Evolutionary conservation across 2,329 filamentous ascomycete genomes (phyloP).

Genomic region (Phyllosticta capitalensis): DNA sequence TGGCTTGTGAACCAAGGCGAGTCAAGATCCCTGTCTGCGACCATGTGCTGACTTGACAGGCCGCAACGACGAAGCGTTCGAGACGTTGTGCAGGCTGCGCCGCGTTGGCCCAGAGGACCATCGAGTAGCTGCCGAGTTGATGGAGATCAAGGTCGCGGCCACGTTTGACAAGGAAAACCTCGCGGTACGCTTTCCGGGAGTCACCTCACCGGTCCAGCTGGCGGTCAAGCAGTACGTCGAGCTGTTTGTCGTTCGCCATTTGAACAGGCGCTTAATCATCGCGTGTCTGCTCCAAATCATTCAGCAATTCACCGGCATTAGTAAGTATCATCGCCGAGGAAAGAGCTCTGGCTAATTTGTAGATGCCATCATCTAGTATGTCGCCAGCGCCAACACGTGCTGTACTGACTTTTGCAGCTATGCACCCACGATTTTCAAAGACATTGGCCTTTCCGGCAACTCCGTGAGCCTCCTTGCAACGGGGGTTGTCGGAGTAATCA

Average conservation of each 20-base stretch:
- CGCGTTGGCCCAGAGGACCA: not conserved
- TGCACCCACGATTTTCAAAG: conserved; percentile 37
- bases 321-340: not conserved
- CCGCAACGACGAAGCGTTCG: conserved; percentile 2
- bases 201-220: conserved; percentile 1
- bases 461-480: conserved; percentile 7
- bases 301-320: conserved; percentile 6
- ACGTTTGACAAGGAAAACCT: conserved; percentile 4
- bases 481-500: conserved; percentile 8
- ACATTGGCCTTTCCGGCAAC: conserved; percentile 29
- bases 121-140: not conserved
- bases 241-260: not conserved
- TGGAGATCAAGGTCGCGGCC: not conserved
- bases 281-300: conserved; percentile 9
- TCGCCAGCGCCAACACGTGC: not conserved
- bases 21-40: not conserved
- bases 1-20: conserved; percentile 1
- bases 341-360: not conserved
- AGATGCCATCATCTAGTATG: not conserved
- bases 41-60: not conserved
- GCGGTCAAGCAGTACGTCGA: conserved; percentile 3
- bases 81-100: not conserved
- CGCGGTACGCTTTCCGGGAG: conserved; percentile 1
- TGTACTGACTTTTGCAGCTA: conserved; percentile 20
- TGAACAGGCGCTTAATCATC: conserved; percentile 2